Evolutionary conservation across 495 filamentous ascomycete genomes (phyloP).

Genomic region (Usnea hakonensis): DNA sequence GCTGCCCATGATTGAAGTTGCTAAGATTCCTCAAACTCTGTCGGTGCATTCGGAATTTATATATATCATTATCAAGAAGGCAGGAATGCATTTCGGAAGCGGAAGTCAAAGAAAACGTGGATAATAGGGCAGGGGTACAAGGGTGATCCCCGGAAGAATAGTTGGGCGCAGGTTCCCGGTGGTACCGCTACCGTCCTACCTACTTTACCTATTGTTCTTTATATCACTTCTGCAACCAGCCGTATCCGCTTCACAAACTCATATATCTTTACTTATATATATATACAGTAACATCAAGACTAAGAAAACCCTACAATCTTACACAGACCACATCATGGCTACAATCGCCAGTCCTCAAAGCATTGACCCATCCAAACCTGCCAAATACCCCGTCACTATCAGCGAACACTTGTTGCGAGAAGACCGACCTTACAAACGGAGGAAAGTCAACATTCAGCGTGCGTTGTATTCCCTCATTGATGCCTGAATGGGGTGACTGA

Average conservation of each 20-base stretch:
- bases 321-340: constrained; percentile 12
- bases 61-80: background rate
- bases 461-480: background rate
- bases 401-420: constrained; percentile 19
- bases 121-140: background rate
- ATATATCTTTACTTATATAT: background rate
- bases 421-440: constrained; percentile 12
- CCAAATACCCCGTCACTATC: constrained; percentile 19
- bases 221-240: background rate
- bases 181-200: background rate
- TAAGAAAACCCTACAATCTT: background rate
- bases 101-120: background rate
- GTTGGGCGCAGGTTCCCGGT: background rate
- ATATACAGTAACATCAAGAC: background rate
- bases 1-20: background rate
- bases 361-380: constrained; percentile 21
- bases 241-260: background rate
- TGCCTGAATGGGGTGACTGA: background rate
- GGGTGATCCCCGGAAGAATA: background rate
- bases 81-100: background rate
- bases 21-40: background rate
- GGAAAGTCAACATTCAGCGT: constrained; percentile 18
- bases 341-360: constrained; percentile 1
- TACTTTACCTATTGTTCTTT: background rate
- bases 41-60: too few species aligned